Evolutionary conservation across 305 asterid species (phyloP), one percentile per base, ranked within the genome.

Genomic region (Fraxinus latifolia): DNA sequence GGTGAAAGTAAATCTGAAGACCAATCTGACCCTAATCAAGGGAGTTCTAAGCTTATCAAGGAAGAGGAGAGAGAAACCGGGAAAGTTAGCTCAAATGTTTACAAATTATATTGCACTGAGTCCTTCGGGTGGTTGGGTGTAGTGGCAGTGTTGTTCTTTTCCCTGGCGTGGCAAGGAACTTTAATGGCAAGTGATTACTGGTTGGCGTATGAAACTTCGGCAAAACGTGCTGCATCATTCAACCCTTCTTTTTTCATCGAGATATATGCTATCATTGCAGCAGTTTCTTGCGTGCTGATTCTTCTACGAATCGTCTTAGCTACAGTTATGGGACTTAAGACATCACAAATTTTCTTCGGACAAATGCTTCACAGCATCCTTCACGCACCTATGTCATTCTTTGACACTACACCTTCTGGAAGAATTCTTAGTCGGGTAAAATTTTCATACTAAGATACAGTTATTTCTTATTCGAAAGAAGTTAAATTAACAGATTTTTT

Each of bases 321-420:
- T 53, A 84, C 94, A 1, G 25, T 88, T 62, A 92, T 96, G 98
- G 98, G 98, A 58, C 92, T 96, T 74, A 94, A 92, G 89, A 94
- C 98, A 2, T 80, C 98, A 9, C 99, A 96, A 84, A 89, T 92
- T 77, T 93, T 94, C 93, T 96, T 96, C 87, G 77, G 83, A 12
- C 94, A 92, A 72, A 95, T 95, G 80, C 98, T 96, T 81, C 87
- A 81, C 31, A 83, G 98, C 87, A 93, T 96, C 77, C 85, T 94
- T 42, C 99, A 94, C 70, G 99, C 98, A 32, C 99, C 99, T 1
- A 94, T 96, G 98, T 89, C 99, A 68, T 96, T 95, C 89, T 96
- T 96, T 27, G 99, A 96, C 78, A 96, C 99, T 0, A 96, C 99
- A 62, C 99, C 99, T 44, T 96, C 99, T 1, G 99, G 99, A 87